Evolutionary conservation across 2,329 filamentous ascomycete species (phyloP), one percentile per base, ranked within the genome.

Genomic region (Neopestalotiopsis clavispora): DNA sequence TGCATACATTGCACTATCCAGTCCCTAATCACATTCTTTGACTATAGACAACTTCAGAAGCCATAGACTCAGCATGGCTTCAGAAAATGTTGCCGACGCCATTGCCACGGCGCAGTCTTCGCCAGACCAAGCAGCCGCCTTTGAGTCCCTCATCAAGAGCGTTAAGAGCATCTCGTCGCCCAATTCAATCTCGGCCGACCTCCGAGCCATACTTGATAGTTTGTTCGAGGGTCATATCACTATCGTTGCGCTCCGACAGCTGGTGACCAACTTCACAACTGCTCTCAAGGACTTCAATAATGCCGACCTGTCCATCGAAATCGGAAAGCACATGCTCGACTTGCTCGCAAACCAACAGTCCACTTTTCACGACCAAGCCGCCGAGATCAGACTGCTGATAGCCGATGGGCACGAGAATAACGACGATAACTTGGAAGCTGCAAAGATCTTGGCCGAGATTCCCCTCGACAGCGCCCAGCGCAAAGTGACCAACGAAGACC

Each of bases 391-490:
- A 72, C 90, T 95, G 76, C 88, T 94, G 67, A 86, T 97, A 20
- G 95, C 95, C 23, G 89, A 92, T 69, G 94, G 94, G 13, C 92
- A 96, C 82, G 94, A 98, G 81, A 83, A 83, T 68, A 89, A 93
- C 72, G 94, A 97, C 63, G 94, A 97, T 78, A 97, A 92, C 79
- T 83, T 87, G 28, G 88, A 88, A 38, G 94, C 95, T 0, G 96
- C 96, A 34, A 90, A 91, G 77, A 86, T 89, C 10, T 87, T 99
- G 6, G 89, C 94, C 75, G 91, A 91, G 49, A 97, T 98, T 74
- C 92, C 94, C 42, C 90, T 98, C 61, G 95, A 99, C 78, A 92
- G 89, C 68, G 95, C 94, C 2, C 94, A 97, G 83, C 91, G 95
- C 63, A 90, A 92, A 68, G 90, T 98, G 45, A 90, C 91, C 34